phyloP scores from a whole-genome alignment of 1,284 basidiomycete species.

The Mycosarcoma mackinlayi region DNA sequence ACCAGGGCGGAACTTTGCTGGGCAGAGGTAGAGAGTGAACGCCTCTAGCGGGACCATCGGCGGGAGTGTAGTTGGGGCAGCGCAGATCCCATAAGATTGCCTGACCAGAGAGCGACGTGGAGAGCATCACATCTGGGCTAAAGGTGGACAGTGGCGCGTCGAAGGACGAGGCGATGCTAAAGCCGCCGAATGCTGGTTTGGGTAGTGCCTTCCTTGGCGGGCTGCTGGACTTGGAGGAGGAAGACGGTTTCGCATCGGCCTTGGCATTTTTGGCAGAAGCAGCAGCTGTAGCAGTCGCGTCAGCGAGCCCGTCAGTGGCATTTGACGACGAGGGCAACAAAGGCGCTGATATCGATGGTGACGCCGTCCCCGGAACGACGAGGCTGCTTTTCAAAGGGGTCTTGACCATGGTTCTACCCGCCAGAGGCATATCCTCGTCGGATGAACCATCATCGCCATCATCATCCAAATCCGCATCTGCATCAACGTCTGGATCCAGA shows the following conservation, averaged over 20 bases:
- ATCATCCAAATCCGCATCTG: slow-evolving; percentile 58
- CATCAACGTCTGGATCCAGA: slow-evolving; percentile 42
- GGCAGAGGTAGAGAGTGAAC: slow-evolving; percentile 87
- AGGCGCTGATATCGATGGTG: slow-evolving; percentile 14
- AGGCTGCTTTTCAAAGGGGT: slow-evolving; percentile 21
- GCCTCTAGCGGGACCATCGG: slow-evolving; percentile 69
- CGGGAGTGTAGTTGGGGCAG: slow-evolving; percentile 72
- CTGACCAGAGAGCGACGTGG: slow-evolving; percentile 90
- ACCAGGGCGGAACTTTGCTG: slow-evolving; percentile 94
- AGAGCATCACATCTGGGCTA: slow-evolving; percentile 87
- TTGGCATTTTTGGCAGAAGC: neutral
- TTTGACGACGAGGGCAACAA: slow-evolving; percentile 6
- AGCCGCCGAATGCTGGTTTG: slow-evolving; percentile 62
- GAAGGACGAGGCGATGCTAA: slow-evolving; percentile 55
- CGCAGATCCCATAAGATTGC: slow-evolving; percentile 90
- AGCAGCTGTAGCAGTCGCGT: neutral
- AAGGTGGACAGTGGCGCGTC: slow-evolving; percentile 70
- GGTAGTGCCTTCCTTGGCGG: slow-evolving; percentile 45
- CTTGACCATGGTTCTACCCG: slow-evolving; percentile 35
- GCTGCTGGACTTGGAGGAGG: slow-evolving; percentile 6
- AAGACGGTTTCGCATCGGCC: slow-evolving; percentile 4
- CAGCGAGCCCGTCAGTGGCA: too few species aligned
- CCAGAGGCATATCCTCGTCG: slow-evolving; percentile 54
- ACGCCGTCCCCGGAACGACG: slow-evolving; percentile 13
- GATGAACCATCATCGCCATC: slow-evolving; percentile 59